phyloP scores from a whole-genome alignment of 441 rosid species.

The Eutrema salsugineum region DNA sequence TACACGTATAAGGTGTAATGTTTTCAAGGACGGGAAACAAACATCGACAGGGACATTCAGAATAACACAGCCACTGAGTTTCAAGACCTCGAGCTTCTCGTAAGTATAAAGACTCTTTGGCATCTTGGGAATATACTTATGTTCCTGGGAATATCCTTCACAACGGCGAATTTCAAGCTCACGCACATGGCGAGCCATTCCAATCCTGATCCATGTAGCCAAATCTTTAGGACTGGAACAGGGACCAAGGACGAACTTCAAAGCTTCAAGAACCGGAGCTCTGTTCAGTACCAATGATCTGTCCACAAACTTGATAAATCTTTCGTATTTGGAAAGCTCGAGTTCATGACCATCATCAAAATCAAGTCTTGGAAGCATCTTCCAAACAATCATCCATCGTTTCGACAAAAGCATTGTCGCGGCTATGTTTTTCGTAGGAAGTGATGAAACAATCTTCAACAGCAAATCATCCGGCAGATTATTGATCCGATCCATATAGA shows the following conservation, averaged over 20 bases:
- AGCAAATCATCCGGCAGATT: conserved; percentile 9
- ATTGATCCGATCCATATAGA: too few relatives aligned
- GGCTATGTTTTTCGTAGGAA: neutral
- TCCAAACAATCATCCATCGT: conserved; percentile 12
- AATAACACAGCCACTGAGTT: neutral
- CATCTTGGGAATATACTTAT: too few relatives aligned
- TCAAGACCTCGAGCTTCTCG: neutral
- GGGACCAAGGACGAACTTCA: neutral
- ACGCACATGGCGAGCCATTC: neutral
- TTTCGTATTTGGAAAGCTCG: neutral
- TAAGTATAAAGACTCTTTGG: conserved; percentile 3
- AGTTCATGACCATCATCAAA: neutral
- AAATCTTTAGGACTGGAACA: neutral
- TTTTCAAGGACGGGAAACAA: neutral
- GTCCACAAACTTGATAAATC: neutral
- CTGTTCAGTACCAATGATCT: neutral
- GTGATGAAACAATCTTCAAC: neutral
- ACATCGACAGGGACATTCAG: neutral
- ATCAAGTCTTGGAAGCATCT: conserved; percentile 3
- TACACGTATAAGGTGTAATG: neutral
- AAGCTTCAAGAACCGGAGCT: neutral
- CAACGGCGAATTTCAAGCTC: neutral
- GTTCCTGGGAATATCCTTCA: neutral
- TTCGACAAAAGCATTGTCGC: conserved; percentile 3
- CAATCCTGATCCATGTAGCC: neutral